These are phyloP conservation scores for Rhypophila decipiens DNA, from an alignment of 495 filamentous ascomycete genomes.

Conservation along the genomic window DNA sequence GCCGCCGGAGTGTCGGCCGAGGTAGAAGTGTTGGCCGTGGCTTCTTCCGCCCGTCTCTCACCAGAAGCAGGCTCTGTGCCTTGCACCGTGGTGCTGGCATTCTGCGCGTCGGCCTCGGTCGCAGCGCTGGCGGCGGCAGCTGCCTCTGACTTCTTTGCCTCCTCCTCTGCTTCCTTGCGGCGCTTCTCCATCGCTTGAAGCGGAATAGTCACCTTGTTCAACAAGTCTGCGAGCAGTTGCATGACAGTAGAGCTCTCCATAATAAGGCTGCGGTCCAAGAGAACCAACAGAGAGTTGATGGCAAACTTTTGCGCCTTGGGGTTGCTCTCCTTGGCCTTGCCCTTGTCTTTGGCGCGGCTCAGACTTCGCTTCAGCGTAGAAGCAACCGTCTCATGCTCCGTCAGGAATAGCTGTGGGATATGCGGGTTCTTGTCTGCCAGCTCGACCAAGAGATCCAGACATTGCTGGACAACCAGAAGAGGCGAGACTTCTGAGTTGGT, in stretches of 20 bases:
- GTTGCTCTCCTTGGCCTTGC: constrained; percentile 81
- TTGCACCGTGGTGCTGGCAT: constrained; percentile 17
- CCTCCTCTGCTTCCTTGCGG: constrained; percentile 63
- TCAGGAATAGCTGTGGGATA: constrained; percentile 88
- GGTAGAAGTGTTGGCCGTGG: constrained; percentile 19
- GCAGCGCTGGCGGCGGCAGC: constrained; percentile 20
- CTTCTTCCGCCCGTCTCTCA: constrained; percentile 14
- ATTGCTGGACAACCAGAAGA: constrained; percentile 92
- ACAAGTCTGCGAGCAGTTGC: constrained; percentile 80
- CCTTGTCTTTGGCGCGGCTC: constrained; percentile 75
- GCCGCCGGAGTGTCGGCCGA: constrained; percentile 38
- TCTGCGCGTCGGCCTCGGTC: constrained; percentile 12
- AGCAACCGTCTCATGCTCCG: constrained; percentile 78
- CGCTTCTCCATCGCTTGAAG: constrained; percentile 76
- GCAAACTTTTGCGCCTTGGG: constrained; percentile 80
- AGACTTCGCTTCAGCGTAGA: constrained; percentile 66
- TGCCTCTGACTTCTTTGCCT: constrained; percentile 47
- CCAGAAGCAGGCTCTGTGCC: constrained; percentile 17
- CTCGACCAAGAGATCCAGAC: constrained; percentile 71
- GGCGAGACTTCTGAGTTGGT: constrained; percentile 77
- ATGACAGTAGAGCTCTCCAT: constrained; percentile 94
- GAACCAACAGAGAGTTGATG: constrained; percentile 78
- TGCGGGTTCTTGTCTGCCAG: constrained; percentile 73
- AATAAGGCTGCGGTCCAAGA: constrained; percentile 85
- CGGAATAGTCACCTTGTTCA: constrained; percentile 83